Percentiles rank a stretch among this genome's conserved stretches.
Evolutionary conservation across 139 green algal genomes (phyloP).

Genomic region (Spirogloea muscicola): DNA sequence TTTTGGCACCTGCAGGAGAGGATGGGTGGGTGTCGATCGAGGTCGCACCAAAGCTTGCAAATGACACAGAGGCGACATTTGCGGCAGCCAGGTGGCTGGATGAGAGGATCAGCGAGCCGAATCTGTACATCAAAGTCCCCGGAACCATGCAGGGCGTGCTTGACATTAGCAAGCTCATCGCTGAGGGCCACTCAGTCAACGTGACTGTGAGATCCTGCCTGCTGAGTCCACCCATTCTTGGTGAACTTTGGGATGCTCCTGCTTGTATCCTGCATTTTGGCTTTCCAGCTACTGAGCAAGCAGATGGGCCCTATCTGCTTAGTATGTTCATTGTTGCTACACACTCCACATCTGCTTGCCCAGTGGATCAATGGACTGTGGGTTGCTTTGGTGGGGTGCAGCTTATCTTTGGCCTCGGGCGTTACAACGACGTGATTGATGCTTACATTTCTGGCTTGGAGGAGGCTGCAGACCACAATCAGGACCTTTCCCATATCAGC

Average conservation of each 20-base stretch:
- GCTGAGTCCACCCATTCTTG: neutral
- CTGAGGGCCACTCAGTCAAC: slow-evolving; percentile 18
- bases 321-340: neutral
- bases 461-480: slow-evolving; percentile 1
- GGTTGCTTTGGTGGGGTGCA: too few relatives aligned
- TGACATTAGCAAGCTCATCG: slow-evolving; percentile 29
- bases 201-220: slow-evolving; percentile 12
- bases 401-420: slow-evolving; percentile 39
- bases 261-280: neutral
- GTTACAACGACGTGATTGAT: slow-evolving; percentile 43
- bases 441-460: slow-evolving; percentile 44
- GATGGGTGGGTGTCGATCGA: slow-evolving; percentile 41
- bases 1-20: neutral
- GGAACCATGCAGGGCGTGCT: slow-evolving; percentile 24
- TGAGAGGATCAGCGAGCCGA: slow-evolving; percentile 9
- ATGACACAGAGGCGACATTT: slow-evolving; percentile 23
- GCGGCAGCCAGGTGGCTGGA: slow-evolving; percentile 13
- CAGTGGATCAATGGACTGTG: neutral
- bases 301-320: neutral
- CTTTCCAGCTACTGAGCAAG: neutral
- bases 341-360: neutral
- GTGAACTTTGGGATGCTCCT: neutral
- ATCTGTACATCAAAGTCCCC: slow-evolving; percentile 43
- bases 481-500: slow-evolving; percentile 23
- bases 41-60: slow-evolving; percentile 27